Percentiles rank a stretch among this genome's conserved stretches.
These are phyloP conservation scores for Trichoderma virens DNA, from an alignment of 495 filamentous ascomycete genomes.

Conservation along the genomic window DNA sequence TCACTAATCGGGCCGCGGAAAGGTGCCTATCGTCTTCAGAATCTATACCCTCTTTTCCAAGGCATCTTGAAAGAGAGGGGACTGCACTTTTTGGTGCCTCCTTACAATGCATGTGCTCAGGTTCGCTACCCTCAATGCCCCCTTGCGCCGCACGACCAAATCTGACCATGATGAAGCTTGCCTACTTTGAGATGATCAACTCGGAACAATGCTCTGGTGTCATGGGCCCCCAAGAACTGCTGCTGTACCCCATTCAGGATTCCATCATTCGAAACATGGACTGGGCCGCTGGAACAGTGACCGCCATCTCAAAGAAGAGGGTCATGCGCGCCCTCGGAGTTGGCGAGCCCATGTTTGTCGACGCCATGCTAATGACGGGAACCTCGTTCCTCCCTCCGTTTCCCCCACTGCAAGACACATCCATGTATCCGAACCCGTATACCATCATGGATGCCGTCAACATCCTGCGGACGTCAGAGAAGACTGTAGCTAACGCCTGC, in stretches of 20 bases:
- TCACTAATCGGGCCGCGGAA: constrained; percentile 17
- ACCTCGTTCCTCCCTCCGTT: constrained; percentile 70
- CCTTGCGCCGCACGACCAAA: neutral
- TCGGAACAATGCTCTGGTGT: constrained; percentile 66
- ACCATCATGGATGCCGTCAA: constrained; percentile 61
- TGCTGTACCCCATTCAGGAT: constrained; percentile 80
- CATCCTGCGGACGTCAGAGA: constrained; percentile 59
- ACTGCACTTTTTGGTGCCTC: constrained; percentile 77
- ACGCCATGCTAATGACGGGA: constrained; percentile 77
- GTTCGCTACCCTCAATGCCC: constrained; percentile 34
- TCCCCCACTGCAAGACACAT: constrained; percentile 57
- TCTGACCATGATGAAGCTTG: constrained; percentile 49
- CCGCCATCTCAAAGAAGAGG: constrained; percentile 61
- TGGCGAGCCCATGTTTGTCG: constrained; percentile 65
- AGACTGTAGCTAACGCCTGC: constrained; percentile 55
- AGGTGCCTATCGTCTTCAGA: constrained; percentile 50
- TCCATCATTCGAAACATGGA: constrained; percentile 69
- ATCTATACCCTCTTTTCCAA: constrained; percentile 68
- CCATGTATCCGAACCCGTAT: constrained; percentile 36
- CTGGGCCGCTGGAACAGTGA: constrained; percentile 55
- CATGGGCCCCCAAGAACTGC: constrained; percentile 76
- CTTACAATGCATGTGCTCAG: constrained; percentile 85
- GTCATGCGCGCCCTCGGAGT: constrained; percentile 65
- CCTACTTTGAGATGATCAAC: constrained; percentile 66
- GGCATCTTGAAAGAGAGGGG: constrained; percentile 58